Evolutionary conservation across 2,329 filamentous ascomycete genomes (phyloP).

Genomic region (Dactylellina parvicollis): DNA sequence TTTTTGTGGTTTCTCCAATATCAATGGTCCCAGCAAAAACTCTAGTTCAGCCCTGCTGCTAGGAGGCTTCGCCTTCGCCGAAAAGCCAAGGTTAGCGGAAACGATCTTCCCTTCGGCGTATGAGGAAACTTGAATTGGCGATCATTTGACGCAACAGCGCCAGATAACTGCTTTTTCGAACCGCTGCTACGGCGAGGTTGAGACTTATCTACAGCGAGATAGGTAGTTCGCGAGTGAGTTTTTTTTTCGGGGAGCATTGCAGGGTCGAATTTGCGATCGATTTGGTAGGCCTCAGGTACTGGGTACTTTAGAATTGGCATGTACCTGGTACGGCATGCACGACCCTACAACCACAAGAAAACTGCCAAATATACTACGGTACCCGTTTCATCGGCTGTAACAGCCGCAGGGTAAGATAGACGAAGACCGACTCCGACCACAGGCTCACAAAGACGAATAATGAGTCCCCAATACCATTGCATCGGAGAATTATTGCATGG

Average conservation of each 20-base stretch:
- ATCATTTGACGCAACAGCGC: constrained; percentile 52
- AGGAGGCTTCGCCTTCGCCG: constrained; percentile 53
- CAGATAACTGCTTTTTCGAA: constrained; percentile 18
- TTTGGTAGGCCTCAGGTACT: background rate
- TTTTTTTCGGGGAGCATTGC: background rate
- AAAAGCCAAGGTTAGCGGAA: constrained; percentile 54
- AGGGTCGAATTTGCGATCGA: background rate
- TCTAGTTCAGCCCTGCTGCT: constrained; percentile 54
- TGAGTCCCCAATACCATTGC: constrained; percentile 34
- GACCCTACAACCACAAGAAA: background rate
- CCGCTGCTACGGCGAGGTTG: constrained; percentile 5
- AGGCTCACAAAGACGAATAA: constrained; percentile 17
- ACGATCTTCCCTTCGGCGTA: constrained; percentile 36
- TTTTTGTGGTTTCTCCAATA: constrained; percentile 34
- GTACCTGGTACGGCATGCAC: constrained; percentile 10
- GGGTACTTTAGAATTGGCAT: constrained; percentile 3
- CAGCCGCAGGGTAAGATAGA: constrained; percentile 40
- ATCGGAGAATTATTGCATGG: constrained; percentile 42
- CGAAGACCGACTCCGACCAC: constrained; percentile 25
- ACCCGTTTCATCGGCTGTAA: constrained; percentile 49
- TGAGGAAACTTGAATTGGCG: constrained; percentile 45
- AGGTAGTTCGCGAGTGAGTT: constrained; percentile 25
- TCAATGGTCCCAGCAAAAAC: constrained; percentile 38
- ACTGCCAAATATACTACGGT: constrained; percentile 25
- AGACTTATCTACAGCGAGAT: constrained; percentile 16